Evolutionary conservation across 371 early-diverging fungal genomes (phyloP), one percentile per base, ranked within the genome.

Genomic region (Quaeritorhiza haematococci): DNA sequence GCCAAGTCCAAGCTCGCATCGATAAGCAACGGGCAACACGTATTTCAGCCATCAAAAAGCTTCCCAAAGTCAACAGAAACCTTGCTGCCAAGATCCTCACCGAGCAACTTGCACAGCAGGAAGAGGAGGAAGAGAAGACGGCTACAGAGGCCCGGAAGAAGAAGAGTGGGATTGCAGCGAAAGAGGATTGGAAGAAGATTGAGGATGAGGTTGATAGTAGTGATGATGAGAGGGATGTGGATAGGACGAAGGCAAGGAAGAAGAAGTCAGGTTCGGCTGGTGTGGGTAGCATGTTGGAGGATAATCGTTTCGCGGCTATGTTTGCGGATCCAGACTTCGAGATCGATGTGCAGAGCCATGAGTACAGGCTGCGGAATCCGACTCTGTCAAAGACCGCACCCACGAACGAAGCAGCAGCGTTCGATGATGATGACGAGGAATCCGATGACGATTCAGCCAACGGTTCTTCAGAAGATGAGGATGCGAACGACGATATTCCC

Each of bases 271-370:
- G 66, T 0, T 64, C 74, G 6, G 60, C 63, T 13, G n/a, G n/a
- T n/a, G n/a, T n/a, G n/a, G n/a, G n/a, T n/a, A 80, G 73, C 33
- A 71, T 87, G 29, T 72, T 91, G 52, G 76, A 79, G 46, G 96
- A 97, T 72, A 70, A 65, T 55, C 92, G 98, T 69, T 96, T 98
- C 79, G 75, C 74, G 54, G 87, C 79, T 47, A 59, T 96, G 78
- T 98, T 98, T 74, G 81, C 79, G 54, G 87, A 98, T 78, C 87
- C 87, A 32, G 96, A 95, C 33, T 97, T 88, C 76, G 83, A 93
- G 68, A 90, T 97, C 46, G 95, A 97, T 68, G 87, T 88, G 59
- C 76, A 72, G n/a, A 82, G 83, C 3, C 79, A 79, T 55, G 96
- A 93, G 71, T 95, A 81, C 73, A 85, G 85, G 73, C 67, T 92